Percentiles rank a stretch among this genome's conserved stretches.
Evolutionary conservation across 805 yeast species (phyloP).

Genomic region (Kazachstania bromeliacearum): DNA sequence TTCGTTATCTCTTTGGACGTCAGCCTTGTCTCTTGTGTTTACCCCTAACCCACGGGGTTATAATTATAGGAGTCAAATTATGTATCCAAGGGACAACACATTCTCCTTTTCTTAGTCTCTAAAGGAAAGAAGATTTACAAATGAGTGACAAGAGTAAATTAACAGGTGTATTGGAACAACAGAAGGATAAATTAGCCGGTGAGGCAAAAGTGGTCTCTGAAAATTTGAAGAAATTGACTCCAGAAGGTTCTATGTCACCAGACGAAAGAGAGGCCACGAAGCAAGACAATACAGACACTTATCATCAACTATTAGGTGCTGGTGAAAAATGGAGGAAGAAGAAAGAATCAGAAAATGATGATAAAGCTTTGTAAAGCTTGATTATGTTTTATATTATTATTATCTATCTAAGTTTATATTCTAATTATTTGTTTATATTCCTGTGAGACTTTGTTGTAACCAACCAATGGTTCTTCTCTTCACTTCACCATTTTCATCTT

Average conservation of each 20-base stretch:
- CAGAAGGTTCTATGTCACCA: conserved; percentile 6
- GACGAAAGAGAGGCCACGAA: conserved; percentile 5
- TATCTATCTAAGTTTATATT: background rate
- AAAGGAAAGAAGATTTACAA: too few species aligned
- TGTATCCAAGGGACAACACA: too few species aligned
- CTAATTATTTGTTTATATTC: conserved; percentile 7
- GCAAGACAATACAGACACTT: conserved; percentile 8
- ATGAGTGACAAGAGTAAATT: conserved; percentile 2
- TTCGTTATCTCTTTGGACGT: too few species aligned
- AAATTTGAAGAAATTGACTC: conserved; percentile 11
- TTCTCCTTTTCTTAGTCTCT: too few species aligned
- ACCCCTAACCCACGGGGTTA: too few species aligned
- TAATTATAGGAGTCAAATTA: too few species aligned
- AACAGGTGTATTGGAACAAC: conserved; percentile 15
- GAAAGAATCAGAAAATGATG: background rate
- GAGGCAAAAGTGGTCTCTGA: conserved; percentile 15
- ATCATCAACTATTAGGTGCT: conserved; percentile 10
- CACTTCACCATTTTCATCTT: conserved; percentile 27
- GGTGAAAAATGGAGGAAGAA: conserved; percentile 7
- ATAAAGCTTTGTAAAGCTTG: too few species aligned
- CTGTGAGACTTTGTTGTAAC: conserved; percentile 30
- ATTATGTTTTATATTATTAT: background rate
- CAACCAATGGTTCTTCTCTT: conserved; percentile 30
- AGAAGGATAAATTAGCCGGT: conserved; percentile 19
- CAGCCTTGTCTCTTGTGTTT: too few species aligned